Evolutionary conservation across 148 eudicot genomes (phyloP).

Genomic region (Vaccinium corymbosum): DNA sequence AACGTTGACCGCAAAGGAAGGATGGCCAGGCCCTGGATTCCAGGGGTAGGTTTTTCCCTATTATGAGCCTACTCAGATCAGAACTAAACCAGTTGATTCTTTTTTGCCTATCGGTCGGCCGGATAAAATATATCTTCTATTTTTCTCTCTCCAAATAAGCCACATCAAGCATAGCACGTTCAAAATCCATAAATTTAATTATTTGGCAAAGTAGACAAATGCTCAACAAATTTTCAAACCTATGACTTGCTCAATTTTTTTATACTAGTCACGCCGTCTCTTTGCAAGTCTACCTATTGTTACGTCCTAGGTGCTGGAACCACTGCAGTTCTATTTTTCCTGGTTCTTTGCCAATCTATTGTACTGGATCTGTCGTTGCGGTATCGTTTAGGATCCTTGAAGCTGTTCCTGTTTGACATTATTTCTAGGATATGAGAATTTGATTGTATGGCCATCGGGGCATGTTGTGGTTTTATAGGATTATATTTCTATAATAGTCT

Average conservation of each 20-base stretch:
- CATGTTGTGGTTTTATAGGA: not conserved
- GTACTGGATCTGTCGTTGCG: not conserved
- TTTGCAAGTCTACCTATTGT: not conserved
- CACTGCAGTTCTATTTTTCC: not conserved
- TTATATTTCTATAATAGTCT: not conserved
- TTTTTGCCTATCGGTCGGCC: no score
- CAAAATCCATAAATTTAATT: no score
- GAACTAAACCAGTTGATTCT: no score
- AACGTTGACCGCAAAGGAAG: no score
- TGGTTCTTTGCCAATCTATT: not conserved
- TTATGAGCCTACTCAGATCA: no score
- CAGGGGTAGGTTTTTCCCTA: no score
- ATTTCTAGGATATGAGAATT: not conserved
- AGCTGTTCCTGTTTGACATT: not conserved
- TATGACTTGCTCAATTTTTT: not conserved
- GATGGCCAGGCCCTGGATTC: no score
- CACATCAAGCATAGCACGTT: not conserved
- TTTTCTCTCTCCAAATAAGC: not conserved
- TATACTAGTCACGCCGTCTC: not conserved
- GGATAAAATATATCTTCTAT: not conserved
- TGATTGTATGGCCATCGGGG: not conserved
- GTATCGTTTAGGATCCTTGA: not conserved
- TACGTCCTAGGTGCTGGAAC: not conserved
- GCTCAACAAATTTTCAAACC: not conserved
- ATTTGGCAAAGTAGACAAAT: no score